Base-by-base conservation (phyloP, 441 rosid genomes). In the Sinapis alba region DNA sequence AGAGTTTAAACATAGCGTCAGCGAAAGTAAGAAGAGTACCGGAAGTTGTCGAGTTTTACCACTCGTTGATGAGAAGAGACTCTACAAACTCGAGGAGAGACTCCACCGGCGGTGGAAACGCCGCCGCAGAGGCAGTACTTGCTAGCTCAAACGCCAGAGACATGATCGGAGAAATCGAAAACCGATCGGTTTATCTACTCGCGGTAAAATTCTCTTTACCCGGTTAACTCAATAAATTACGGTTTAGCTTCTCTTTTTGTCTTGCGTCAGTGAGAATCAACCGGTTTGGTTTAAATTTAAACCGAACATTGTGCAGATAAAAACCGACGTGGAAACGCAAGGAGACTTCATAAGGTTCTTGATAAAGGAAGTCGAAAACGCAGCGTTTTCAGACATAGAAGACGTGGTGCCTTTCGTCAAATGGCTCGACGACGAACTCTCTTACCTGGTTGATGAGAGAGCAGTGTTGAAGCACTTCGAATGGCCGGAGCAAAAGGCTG, bases 161-260 rank as follows among this genome's bases (percentile, higher is more conserved):
- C 76, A 95, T 95, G 99, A 95, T 95, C 68, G 99, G 99, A 32
- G 99, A 95, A 86, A 95, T 95, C 41, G 99, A 95, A 89, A 95
- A 93, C 82, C 98, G 82, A 32, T 32, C 38, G 38, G 38, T 32
- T 50, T 80, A 95, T 79, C 83, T 92, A 72, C 87, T 87, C 13
- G 96, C 98, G 83, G 99, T 95, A 78, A 76, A 21, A 43, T 7
- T 19, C 71, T 56, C 43, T 73, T 64, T 1, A 79, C 72, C 69
- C 53, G 67, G 68, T 34, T 28, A 1, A 6, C 3, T 54, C 28
- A 73, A 6, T 9, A 12, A 27, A 27, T 69, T 34, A 1, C 45
- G 71, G 75, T 77, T 45, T n/a, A 50, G 8, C 21, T 65, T 59
- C 65, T 21, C 12, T 24, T 69, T 79, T 80, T 84, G 59, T 43